Percentiles rank a stretch among this genome's conserved stretches.
Evolutionary conservation across 257 asterid species (phyloP).

Genomic region (Agastache rugosa): DNA sequence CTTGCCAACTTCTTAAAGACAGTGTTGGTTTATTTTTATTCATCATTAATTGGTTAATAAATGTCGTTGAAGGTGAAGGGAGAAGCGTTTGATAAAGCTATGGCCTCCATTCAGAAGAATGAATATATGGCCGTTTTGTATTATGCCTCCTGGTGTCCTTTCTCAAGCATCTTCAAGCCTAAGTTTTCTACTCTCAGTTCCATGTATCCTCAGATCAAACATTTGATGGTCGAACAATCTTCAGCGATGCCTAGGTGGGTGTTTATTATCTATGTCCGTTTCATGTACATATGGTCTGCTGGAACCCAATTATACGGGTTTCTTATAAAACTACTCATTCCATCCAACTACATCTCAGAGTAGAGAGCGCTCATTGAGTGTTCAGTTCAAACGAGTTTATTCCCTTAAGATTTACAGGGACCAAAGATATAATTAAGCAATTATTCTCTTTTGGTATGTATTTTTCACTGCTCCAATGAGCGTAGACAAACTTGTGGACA

Average conservation of each 20-base stretch:
- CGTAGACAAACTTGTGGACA: neutral
- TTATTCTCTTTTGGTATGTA: neutral
- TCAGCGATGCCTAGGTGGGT: slow-evolving; percentile 71
- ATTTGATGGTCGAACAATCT: slow-evolving; percentile 64
- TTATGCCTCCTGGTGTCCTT: slow-evolving; percentile 79
- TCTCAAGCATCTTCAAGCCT: slow-evolving; percentile 52
- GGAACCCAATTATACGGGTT: neutral
- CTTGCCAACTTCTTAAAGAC: neutral
- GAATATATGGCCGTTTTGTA: slow-evolving; percentile 59
- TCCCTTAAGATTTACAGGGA: slow-evolving; percentile 1
- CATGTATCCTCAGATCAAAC: slow-evolving; percentile 74
- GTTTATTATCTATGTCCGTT: neutral
- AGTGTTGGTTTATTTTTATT: slow-evolving; percentile 23
- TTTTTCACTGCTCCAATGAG: neutral
- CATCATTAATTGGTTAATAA: slow-evolving; percentile 17
- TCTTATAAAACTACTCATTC: slow-evolving; percentile 1
- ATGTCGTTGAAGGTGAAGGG: slow-evolving; percentile 63
- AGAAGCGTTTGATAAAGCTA: slow-evolving; percentile 51
- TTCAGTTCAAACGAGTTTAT: neutral
- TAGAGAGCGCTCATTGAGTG: slow-evolving; percentile 5
- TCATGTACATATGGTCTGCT: neutral
- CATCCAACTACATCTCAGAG: slow-evolving; percentile 7
- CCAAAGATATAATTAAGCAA: neutral
- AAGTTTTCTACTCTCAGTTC: slow-evolving; percentile 60
- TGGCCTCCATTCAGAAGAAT: slow-evolving; percentile 47